These are phyloP conservation scores for Lunularia cruciata DNA, from an alignment of 225 moss, liverwort and hornwort genomes.

Conservation along the genomic window DNA sequence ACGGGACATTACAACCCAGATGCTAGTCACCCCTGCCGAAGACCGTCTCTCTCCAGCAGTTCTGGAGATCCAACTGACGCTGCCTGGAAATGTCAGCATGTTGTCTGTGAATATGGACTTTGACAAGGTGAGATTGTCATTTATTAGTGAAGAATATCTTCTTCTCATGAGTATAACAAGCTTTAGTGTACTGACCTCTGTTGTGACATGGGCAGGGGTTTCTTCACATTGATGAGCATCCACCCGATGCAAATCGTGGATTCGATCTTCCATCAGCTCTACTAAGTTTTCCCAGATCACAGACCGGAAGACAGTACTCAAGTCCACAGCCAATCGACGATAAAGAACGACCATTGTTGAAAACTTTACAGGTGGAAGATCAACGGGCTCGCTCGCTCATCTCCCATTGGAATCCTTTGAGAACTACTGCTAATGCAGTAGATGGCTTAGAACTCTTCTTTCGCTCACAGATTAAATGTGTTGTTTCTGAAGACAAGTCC, in stretches of 20 bases:
- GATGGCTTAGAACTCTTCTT: no score
- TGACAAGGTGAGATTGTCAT: slow-evolving; percentile 69
- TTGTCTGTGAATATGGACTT: slow-evolving; percentile 67
- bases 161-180: slow-evolving; percentile 36
- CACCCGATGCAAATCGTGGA: slow-evolving; percentile 94
- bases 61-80: slow-evolving; percentile 58
- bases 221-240: slow-evolving; percentile 95
- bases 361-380: slow-evolving; percentile 39
- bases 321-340: background rate
- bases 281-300: slow-evolving; percentile 61
- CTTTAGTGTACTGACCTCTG: slow-evolving; percentile 47
- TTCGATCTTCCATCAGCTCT: slow-evolving; percentile 87
- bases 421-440: slow-evolving; percentile 62
- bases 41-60: slow-evolving; percentile 80
- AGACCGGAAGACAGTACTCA: slow-evolving; percentile 28
- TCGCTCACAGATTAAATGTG: no score
- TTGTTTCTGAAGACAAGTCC: no score
- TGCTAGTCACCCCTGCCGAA: slow-evolving; percentile 73
- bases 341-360: slow-evolving; percentile 33
- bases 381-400: background rate
- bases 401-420: background rate
- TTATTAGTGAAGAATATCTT: slow-evolving; percentile 65
- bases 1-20: slow-evolving; percentile 38
- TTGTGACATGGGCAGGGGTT: slow-evolving; percentile 51
- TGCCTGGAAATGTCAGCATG: slow-evolving; percentile 55